Evolutionary conservation across 305 asterid species (phyloP).

Genomic region (Fraxinus dipetala): DNA sequence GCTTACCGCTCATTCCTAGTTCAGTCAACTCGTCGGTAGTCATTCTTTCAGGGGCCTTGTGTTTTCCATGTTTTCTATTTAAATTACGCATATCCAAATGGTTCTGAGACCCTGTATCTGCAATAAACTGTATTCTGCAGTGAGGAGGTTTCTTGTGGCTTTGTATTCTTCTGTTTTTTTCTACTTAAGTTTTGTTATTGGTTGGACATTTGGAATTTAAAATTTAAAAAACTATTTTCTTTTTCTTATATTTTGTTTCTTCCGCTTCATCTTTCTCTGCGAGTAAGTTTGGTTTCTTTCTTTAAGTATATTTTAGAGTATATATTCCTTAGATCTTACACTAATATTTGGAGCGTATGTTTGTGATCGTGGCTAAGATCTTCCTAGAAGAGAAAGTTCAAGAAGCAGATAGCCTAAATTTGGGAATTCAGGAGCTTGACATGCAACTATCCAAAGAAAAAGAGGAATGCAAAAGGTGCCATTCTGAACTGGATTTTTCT

Average conservation of each 20-base stretch:
- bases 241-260: slow-evolving; percentile 8
- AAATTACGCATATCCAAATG: not conserved
- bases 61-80: not conserved
- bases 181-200: slow-evolving; percentile 13
- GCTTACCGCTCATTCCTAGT: not conserved
- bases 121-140: not conserved
- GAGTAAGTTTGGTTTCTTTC: slow-evolving; percentile 11
- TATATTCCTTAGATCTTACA: slow-evolving; percentile 5
- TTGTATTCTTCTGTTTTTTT: not conserved
- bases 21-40: not conserved
- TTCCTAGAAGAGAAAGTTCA: slow-evolving; percentile 57
- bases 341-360: slow-evolving; percentile 14
- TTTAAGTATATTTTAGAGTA: slow-evolving; percentile 10
- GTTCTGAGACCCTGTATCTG: not conserved
- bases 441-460: slow-evolving; percentile 59
- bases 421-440: slow-evolving; percentile 67
- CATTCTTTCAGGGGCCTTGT: not conserved
- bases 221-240: not conserved
- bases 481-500: not conserved
- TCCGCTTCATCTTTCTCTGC: slow-evolving; percentile 1
- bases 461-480: slow-evolving; percentile 73
- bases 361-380: slow-evolving; percentile 43
- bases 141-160: not conserved
- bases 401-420: slow-evolving; percentile 49
- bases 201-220: not conserved